Evolutionary conservation across 129 eudicot genomes (phyloP).

Genomic region (Deinandra increscens): DNA sequence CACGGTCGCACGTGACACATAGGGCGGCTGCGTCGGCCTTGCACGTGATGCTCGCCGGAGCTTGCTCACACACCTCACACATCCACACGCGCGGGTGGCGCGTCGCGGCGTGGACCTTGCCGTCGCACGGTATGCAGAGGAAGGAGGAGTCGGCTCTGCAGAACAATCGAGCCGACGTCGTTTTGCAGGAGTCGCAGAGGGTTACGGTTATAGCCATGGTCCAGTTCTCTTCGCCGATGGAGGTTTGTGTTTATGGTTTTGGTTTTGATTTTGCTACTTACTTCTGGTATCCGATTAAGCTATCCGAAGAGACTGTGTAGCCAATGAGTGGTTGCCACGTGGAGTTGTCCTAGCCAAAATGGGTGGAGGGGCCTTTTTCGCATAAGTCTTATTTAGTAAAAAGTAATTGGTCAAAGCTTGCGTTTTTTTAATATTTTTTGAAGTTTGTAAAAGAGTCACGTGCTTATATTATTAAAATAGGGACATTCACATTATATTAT

Average conservation of each 20-base stretch:
- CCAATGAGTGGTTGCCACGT: slow-evolving; percentile 38
- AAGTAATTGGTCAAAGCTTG: no score
- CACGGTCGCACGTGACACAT: slow-evolving; percentile 67
- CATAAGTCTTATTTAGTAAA: no score
- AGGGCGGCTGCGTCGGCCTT: slow-evolving; percentile 82
- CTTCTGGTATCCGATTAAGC: slow-evolving; percentile 1
- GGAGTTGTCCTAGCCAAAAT: slow-evolving; percentile 44
- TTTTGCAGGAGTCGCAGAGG: slow-evolving; percentile 72
- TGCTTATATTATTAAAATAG: no score
- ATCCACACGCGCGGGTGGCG: slow-evolving; percentile 87
- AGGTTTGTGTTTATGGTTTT: not conserved
- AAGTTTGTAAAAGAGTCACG: no score
- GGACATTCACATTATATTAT: no score
- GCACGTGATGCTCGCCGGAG: slow-evolving; percentile 76
- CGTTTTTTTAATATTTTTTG: no score
- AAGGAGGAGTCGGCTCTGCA: slow-evolving; percentile 82
- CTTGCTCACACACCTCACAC: slow-evolving; percentile 83
- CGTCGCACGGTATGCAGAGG: slow-evolving; percentile 63
- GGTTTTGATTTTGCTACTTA: not conserved
- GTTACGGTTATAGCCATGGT: slow-evolving; percentile 51
- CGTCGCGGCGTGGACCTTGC: slow-evolving; percentile 73
- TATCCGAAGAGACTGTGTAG: slow-evolving; percentile 1
- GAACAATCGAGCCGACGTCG: slow-evolving; percentile 59
- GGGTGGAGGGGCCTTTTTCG: slow-evolving; percentile 19
- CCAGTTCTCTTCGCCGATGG: slow-evolving; percentile 42